Base-by-base conservation (phyloP, 306 rosid species). In the Quercus berberidifolia region DNA sequence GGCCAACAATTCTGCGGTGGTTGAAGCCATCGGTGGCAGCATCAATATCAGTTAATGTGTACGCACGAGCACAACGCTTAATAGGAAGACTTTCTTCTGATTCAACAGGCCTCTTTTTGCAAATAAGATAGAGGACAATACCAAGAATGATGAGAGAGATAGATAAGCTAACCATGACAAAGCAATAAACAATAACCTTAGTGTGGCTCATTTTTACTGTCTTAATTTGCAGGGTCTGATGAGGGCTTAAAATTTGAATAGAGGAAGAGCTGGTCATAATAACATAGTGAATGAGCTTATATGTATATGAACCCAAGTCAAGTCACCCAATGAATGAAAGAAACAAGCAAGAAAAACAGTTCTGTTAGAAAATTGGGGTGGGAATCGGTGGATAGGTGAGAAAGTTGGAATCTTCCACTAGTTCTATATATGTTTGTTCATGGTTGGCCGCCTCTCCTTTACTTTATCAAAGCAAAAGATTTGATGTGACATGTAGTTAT, bases 21-120 rank as follows among this genome's bases (percentile, higher is more conserved):
- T 62, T 92, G 91, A 95, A 95, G 54, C 95, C 95, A 31, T 94
- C 92, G 0, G 97, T 92, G 41, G 96, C 99, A 3, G 86, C 60
- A 55, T 95, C 87, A 5, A 95, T 82, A 68, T 84, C 86, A 63
- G 78, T 86, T 46, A 94, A 79, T 1, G 86, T 69, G 81, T 83
- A 91, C 31, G 86, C 71, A 18, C 83, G 84, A 62, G 97, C 94
- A 67, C 64, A 74, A 8, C 74, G 74, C 84, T 85, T 91, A 14
- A 69, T 54, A 3, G 90, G 80, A 33, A 79, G 88, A 28, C 90
- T 62, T 76, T 88, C 91, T 80, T 89, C 85, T 0, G 90, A 75
- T 86, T 85, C 81, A 43, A 79, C 85, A 1, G 91, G 86, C 54
- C 84, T 92, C 77, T 83, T 92, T 76, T 78, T 87, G 85, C 95